Evolutionary conservation across 257 asterid species (phyloP), one percentile per base, ranked within the genome.

Genomic region (Capsicum rhomboideum): DNA sequence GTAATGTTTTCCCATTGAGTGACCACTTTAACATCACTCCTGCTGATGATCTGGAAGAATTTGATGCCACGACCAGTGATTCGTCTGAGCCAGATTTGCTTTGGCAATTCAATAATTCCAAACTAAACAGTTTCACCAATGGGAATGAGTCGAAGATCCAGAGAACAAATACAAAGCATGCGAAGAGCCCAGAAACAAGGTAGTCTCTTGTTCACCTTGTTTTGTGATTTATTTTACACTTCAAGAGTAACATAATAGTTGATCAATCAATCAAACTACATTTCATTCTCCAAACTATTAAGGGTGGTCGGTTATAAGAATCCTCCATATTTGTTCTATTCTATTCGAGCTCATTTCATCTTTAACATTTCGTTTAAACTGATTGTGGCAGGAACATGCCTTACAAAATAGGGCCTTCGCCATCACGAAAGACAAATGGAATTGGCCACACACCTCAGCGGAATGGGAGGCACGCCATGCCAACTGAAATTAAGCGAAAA

Each of bases 51-150:
- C 82, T 87, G 84, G 95, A 91, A 56, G 95, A 91, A 86, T 88
- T 90, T 37, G 93, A 92, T 84, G 93, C 92, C 61, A 93, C 90
- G 55, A 91, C 92, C 14, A 93, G 95, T 59, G 94, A 91, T 82
- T 91, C 95, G 3, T 93, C 97, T 8, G 97, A 93, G 69, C 91
- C 92, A 23, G 97, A 91, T 85, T 87, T 93, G 87, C 91, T 91
- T 66, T 91, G 97, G 95, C 95, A 90, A 85, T 91, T 88, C 82
- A 91, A 90, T 86, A 90, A 91, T 58, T 85, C 93, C 81, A 90
- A 91, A 71, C 87, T 87, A 37, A 90, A 88, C 72, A 79, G 84
- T 78, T 85, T 89, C 77, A 64, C 85, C 86, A 86, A 85, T 50
- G 94, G 92, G 29, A 82, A 77, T 42, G 89, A 86, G 80, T 86